Base-by-base conservation (phyloP, 306 rosid genomes). In the Acacia acuminata region DNA sequence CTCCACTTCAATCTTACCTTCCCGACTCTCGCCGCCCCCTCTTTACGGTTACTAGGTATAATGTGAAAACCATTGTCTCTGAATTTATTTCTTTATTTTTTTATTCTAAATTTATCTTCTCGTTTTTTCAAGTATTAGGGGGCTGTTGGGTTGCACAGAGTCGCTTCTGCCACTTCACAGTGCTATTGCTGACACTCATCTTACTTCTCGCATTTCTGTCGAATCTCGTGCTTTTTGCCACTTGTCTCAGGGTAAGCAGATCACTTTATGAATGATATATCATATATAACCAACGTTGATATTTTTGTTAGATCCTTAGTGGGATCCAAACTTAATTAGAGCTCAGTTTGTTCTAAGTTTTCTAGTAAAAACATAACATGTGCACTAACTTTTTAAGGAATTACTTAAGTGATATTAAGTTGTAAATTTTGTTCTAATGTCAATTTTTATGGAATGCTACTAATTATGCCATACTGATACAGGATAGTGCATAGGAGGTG, bases 121-220 rank as follows among this genome's bases (percentile, higher is more conserved):
- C 73, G 51, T 69, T 38, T 22, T 36, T 38, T 68, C 27, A 60
- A 88, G 91, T 71, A 77, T 68, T 53, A 22, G 81, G 65, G 87
- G 88, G 56, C 67, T 75, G 22, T 55, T 89, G 24, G 92, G 87
- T 2, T 89, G 92, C 87, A 53, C 74, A 43, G 91, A 89, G 51
- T 91, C 92, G 77, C 84, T 91, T 74, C 7, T 88, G 89, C 91
- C 94, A 43, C 75, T 89, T 61, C 88, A 91, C 81, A 87, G 85
- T 67, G 90, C 86, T 8, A 83, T 87, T 8, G 89, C 90, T 78
- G 47, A 84, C 2, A 75, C 88, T 45, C 77, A 85, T 36, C 87
- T 86, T 76, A 85, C 91, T 48, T 87, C 89, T 11, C 93, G 85
- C 86, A 72, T 86, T 30, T 79, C 90, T 14, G 79, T 80, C 27